phyloP scores from a whole-genome alignment of 371 early-diverging fungal species.

The Chytridiales sp. region DNA sequence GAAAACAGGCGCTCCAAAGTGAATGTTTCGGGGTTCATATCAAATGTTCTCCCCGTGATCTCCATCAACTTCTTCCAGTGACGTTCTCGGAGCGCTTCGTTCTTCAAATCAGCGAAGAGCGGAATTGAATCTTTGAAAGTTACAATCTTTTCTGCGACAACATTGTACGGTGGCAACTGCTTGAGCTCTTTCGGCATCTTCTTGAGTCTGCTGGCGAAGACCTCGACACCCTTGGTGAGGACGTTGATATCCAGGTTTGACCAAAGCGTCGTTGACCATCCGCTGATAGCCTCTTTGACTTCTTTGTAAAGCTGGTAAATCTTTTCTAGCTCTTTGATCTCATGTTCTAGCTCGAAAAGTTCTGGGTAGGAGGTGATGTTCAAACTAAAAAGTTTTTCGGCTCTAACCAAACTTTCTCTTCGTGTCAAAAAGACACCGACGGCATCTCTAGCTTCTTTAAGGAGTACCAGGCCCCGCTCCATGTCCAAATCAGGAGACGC shows the following conservation, averaged over 20 bases:
- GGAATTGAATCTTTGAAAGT: constrained; percentile 61
- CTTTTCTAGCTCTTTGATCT: constrained; percentile 51
- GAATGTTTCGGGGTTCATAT: constrained; percentile 61
- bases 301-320: constrained; percentile 55
- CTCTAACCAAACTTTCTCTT: constrained; percentile 48
- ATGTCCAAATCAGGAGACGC: constrained; percentile 48
- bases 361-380: constrained; percentile 57
- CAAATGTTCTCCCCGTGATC: constrained; percentile 55
- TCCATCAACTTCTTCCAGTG: constrained; percentile 62
- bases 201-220: constrained; percentile 43
- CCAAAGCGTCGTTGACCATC: constrained; percentile 60
- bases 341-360: constrained; percentile 51
- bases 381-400: constrained; percentile 59
- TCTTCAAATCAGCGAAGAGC: constrained; percentile 54
- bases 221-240: constrained; percentile 56
- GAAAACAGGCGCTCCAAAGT: constrained; percentile 56
- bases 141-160: constrained; percentile 58
- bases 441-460: constrained; percentile 48
- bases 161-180: constrained; percentile 57
- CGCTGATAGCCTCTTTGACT: constrained; percentile 50
- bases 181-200: constrained; percentile 57
- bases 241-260: constrained; percentile 52
- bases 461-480: constrained; percentile 47
- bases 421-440: constrained; percentile 35
- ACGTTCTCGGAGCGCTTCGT: constrained; percentile 57